Conservation (phyloP, 495 filamentous ascomycete genomes). For the Poronia punctata region DNA sequence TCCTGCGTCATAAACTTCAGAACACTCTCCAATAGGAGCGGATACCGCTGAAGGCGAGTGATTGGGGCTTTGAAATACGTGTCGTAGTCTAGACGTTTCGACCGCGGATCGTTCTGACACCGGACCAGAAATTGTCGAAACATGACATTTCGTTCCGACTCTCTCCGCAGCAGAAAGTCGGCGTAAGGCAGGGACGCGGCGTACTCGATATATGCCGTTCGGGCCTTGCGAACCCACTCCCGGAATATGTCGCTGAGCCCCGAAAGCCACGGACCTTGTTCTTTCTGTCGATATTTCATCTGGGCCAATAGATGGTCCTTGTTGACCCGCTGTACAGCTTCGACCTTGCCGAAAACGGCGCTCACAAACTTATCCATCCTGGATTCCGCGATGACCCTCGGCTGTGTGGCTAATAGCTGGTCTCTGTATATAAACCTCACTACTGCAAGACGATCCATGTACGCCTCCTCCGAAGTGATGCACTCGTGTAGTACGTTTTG, state of each 20-base stretch:
- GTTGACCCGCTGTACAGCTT: constrained; percentile 83
- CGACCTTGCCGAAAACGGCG: constrained; percentile 86
- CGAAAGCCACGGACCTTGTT: constrained; percentile 88
- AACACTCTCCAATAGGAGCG: constrained; percentile 74
- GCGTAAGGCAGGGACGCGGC: constrained; percentile 82
- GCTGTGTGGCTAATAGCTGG: constrained; percentile 62
- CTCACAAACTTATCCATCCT: constrained; percentile 68
- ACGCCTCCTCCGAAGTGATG: constrained; percentile 85
- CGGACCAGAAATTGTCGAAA: constrained; percentile 83
- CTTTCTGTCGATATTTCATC: constrained; percentile 93
- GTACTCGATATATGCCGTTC: constrained; percentile 83
- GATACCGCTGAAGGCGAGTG: constrained; percentile 85
- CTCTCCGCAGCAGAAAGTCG: constrained; percentile 73
- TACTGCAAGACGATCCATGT: constrained; percentile 80
- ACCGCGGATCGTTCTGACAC: constrained; percentile 70
- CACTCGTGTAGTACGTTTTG: constrained; percentile 97
- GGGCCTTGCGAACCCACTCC: constrained; percentile 97
- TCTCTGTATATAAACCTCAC: constrained; percentile 82
- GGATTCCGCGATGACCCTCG: constrained; percentile 71
- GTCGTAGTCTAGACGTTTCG: constrained; percentile 83
- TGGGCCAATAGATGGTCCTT: constrained; percentile 92
- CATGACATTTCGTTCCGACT: constrained; percentile 73
- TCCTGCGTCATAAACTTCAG: constrained; percentile 77
- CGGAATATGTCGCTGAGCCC: constrained; percentile 97
- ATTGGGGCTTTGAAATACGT: constrained; percentile 92